These are phyloP conservation scores for Pelargonium nanum DNA, from an alignment of 345 rosid genomes.

Conservation along the genomic window DNA sequence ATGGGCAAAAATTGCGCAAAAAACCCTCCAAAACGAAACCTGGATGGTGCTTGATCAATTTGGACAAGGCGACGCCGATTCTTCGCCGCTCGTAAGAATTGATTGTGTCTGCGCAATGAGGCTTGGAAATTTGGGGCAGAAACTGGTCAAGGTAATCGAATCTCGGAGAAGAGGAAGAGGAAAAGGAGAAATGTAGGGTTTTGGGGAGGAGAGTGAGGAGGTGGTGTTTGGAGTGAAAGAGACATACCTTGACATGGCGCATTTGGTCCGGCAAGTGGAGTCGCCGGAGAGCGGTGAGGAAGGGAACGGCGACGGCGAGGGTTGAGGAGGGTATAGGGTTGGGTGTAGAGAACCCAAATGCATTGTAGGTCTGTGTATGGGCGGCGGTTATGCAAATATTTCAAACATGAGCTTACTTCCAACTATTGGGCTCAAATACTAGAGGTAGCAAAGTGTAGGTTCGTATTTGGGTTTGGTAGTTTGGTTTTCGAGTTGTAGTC, in stretches of 20 bases:
- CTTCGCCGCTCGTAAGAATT: conserved; percentile 49
- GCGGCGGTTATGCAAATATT: too few relatives aligned
- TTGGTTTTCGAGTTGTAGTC: too few relatives aligned
- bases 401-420: too few relatives aligned
- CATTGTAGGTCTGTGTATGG: too few relatives aligned
- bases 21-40: conserved; percentile 25
- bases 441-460: too few relatives aligned
- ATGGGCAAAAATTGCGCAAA: conserved; percentile 33
- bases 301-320: conserved; percentile 3
- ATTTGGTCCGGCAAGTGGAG: conserved; percentile 23
- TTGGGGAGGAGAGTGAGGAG: background rate
- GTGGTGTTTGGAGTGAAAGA: background rate
- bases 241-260: conserved; percentile 21
- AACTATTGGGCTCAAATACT: too few relatives aligned
- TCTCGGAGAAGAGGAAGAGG: background rate
- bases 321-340: background rate
- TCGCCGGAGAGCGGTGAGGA: background rate
- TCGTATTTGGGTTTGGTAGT: too few relatives aligned
- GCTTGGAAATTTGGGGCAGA: conserved; percentile 17
- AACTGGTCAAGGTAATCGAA: conserved; percentile 35
- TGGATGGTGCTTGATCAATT: conserved; percentile 27
- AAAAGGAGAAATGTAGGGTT: background rate
- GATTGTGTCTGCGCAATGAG: conserved; percentile 16
- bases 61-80: conserved; percentile 37
- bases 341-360: background rate